phyloP scores from a whole-genome alignment of 2,329 filamentous ascomycete genomes.

The Phialophora tarda region DNA sequence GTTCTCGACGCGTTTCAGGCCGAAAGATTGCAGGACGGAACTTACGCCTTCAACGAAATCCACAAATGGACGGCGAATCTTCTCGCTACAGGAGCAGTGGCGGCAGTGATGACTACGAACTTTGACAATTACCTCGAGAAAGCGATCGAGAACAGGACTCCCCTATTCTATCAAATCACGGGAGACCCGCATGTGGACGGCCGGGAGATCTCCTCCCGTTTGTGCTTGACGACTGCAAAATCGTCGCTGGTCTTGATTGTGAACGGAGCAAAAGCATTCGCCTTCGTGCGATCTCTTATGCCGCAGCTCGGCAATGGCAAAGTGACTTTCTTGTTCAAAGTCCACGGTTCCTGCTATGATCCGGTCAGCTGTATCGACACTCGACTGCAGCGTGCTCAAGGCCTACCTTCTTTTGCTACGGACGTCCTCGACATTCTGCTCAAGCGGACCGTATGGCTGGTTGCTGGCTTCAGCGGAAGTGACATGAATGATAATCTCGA shows the following conservation, averaged over 20 bases:
- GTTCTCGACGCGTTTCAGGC: constrained; percentile 13
- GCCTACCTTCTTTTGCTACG: constrained; percentile 16
- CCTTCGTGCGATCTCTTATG: constrained; percentile 14
- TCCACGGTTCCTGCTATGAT: constrained; percentile 18
- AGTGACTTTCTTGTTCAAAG: constrained; percentile 16
- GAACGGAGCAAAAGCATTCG: constrained; percentile 14
- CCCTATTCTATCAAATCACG: constrained; percentile 3
- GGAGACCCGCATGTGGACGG: constrained; percentile 16
- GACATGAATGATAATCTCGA: constrained; percentile 21
- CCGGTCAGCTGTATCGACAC: constrained; percentile 15
- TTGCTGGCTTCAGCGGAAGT: constrained; percentile 17
- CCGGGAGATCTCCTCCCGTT: not conserved
- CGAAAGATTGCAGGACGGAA: constrained; percentile 2
- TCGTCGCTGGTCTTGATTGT: constrained; percentile 12
- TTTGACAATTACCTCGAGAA: constrained; percentile 17
- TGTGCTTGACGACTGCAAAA: not conserved
- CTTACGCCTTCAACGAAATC: constrained; percentile 3
- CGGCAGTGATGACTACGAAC: constrained; percentile 13
- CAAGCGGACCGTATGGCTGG: constrained; percentile 11
- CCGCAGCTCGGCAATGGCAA: constrained; percentile 12
- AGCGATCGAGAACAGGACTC: constrained; percentile 4
- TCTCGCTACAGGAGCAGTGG: constrained; percentile 3
- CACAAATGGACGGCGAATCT: constrained; percentile 6
- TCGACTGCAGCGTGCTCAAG: constrained; percentile 11
- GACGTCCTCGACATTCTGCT: constrained; percentile 19